Percentiles rank a stretch among this genome's conserved stretches.
These are phyloP conservation scores for Leccinum barrowsii DNA, from an alignment of 768 basidiomycete genomes.

Conservation along the genomic window DNA sequence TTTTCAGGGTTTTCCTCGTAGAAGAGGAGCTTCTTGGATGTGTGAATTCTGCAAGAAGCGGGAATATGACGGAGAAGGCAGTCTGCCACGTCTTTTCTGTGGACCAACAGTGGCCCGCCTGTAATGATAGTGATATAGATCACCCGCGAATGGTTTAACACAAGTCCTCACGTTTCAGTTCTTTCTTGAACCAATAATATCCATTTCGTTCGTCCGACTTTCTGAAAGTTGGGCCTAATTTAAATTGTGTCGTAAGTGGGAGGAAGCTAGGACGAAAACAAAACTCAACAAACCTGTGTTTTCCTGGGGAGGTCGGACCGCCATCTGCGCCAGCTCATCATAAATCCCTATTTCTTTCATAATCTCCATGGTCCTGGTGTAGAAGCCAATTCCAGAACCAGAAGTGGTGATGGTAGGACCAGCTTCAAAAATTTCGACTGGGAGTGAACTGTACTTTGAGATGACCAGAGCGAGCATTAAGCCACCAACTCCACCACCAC, in stretches of 20 bases:
- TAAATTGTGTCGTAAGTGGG: not conserved
- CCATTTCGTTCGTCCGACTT: slow-evolving; percentile 35
- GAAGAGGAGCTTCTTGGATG: slow-evolving; percentile 34
- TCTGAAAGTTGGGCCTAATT: slow-evolving; percentile 26
- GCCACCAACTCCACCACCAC: slow-evolving; percentile 40
- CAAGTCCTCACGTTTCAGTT: slow-evolving; percentile 21
- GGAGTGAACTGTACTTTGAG: slow-evolving; percentile 21
- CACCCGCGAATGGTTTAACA: not conserved
- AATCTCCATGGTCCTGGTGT: slow-evolving; percentile 44
- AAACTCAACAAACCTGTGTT: slow-evolving; percentile 13
- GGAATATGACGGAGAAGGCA: slow-evolving; percentile 30
- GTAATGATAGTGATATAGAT: not conserved
- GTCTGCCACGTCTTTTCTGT: slow-evolving; percentile 38
- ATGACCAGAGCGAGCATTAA: slow-evolving; percentile 32
- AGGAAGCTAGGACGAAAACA: not conserved
- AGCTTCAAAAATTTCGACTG: slow-evolving; percentile 42
- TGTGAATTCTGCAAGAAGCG: slow-evolving; percentile 28
- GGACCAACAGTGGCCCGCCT: slow-evolving; percentile 33
- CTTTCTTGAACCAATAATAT: slow-evolving; percentile 24
- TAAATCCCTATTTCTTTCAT: slow-evolving; percentile 38
- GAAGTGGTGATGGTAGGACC: slow-evolving; percentile 37
- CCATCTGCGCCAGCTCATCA: slow-evolving; percentile 27
- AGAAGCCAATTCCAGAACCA: slow-evolving; percentile 48
- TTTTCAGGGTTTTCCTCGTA: slow-evolving; percentile 24
- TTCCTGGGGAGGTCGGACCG: slow-evolving; percentile 14